Base-by-base conservation (phyloP, 78 protist species). In the Dictyostelium brefeldianum region DNA sequence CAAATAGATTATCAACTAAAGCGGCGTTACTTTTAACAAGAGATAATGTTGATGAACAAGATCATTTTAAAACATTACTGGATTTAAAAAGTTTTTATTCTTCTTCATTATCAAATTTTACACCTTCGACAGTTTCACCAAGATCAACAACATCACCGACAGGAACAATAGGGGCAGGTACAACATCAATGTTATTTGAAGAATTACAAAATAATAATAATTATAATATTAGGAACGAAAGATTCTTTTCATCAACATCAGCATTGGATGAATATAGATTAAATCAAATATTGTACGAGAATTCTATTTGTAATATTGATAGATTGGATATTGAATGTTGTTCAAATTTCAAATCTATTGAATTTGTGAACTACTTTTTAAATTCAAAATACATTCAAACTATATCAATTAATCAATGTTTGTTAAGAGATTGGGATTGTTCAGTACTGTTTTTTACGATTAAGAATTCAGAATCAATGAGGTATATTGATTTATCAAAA, bases 291-390 rank as follows among this genome's bases (percentile, higher is more conserved):
- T 20, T 82, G 1, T 62, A 65, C 14, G 90, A 82, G 14, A 57
- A 65, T 57, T 20, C 91, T 54, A 78, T 78, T 27, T 17, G 70
- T 75, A 75, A 75, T 78, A 36, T 78, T 25, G 7, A 27, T 1
- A 54, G 12, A 7, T 67, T 84, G 0, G 78, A 84, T 22, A 84
- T 84, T 74, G 82, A 56, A 11, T 36, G 67, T 17, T 84, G 91
- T 57, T 31, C 53, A 2, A 84, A 84, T 56, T 84, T 84, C 57
- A 51, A 69, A 27, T 41, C 91, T 7, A 84, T 84, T 43, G 82
- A 67, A 1, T 74, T 84, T 73, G 82, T 84, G 17, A 74, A 84
- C 65, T 84, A 84, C 27, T 46, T 84, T 9, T n/a, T 84, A 20
- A 74, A 71, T 46, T 56, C 82, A 8, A 57, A 20, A 43, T 46